Base-by-base conservation (phyloP, 1,284 basidiomycete species). In the Blastosporella zonata region DNA sequence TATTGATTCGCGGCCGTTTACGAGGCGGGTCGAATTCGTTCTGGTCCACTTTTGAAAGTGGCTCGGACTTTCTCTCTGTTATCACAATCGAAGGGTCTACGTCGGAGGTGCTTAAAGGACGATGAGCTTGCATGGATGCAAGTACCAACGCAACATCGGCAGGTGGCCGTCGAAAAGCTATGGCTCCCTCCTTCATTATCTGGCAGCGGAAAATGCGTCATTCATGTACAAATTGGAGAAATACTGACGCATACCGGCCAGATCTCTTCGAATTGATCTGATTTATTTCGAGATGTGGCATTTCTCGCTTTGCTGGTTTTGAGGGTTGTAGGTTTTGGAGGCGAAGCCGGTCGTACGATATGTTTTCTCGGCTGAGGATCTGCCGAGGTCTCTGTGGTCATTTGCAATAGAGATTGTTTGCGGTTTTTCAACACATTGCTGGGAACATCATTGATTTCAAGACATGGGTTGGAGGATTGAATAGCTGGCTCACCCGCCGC, bases 341-440 rank as follows among this genome's bases (percentile, higher is more conserved):
- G 28, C 2, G 31, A 31, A n/a, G 31, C 18, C 2, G 36, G 17
- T 18, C 13, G 23, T 2, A 9, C 12, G 31, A 33, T 9, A 34
- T 20, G 22, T 27, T 29, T 21, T 6, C 1, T 46, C 9, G 48
- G 29, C 15, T 22, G 27, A 29, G 31, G 10, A 35, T 13, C 17
- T 2, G 20, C 17, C 8, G 31, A n/a, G 41, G 6, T 29, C 5
- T 37, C 22, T 10, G 27, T 13, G 1, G 9, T 12, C 17, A 33
- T 20, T 23, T 28, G 43, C 17, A 35, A 27, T 13, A 28, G 27
- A 13, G 41, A 49, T 28, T 45, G 33, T 53, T 65, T 68, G 33
- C 72, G 59, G 17, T 63, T 55, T 57, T 70, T 75, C 27, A 79
- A 61, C 27, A 77, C 53, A 47, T 79, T 78, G 25, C 75, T 78